Conservation (phyloP, 2,329 filamentous ascomycete genomes). For the Ophiostoma tasmaniense region DNA sequence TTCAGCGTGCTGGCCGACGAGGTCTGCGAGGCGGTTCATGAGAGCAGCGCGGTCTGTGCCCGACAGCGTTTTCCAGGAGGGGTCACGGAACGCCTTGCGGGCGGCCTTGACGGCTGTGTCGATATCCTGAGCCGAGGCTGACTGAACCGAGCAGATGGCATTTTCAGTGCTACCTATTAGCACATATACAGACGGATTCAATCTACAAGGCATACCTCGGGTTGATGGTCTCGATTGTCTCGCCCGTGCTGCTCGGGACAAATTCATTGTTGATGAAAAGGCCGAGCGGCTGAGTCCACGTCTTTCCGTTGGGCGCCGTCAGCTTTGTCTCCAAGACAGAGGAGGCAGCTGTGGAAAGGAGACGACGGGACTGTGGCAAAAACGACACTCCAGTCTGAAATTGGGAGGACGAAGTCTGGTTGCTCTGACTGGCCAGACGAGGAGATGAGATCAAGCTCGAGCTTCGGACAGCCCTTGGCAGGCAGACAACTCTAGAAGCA, state of each 20-base stretch:
- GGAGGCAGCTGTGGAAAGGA: conserved; percentile 13
- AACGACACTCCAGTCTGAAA: not conserved
- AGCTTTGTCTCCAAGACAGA: conserved; percentile 44
- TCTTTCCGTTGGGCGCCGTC: conserved; percentile 65
- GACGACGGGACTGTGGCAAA: not conserved
- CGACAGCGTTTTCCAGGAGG: conserved; percentile 60
- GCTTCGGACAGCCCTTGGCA: not conserved
- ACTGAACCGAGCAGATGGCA: conserved; percentile 62
- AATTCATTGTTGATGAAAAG: conserved; percentile 81
- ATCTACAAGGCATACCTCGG: conserved; percentile 44
- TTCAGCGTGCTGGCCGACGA: conserved; percentile 56
- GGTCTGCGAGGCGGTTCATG: conserved; percentile 60
- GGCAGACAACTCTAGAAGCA: not conserved
- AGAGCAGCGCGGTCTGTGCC: conserved; percentile 59
- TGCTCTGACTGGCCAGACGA: not conserved
- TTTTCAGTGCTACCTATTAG: conserved; percentile 41
- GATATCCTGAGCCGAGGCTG: conserved; percentile 58
- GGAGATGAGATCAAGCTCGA: not conserved
- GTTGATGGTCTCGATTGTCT: conserved; percentile 59
- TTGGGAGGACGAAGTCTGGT: not conserved
- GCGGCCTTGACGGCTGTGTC: conserved; percentile 63
- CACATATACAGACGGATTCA: too few species aligned
- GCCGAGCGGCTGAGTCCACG: conserved; percentile 64
- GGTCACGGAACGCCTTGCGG: conserved; percentile 56
- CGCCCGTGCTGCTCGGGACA: conserved; percentile 55